These are phyloP conservation scores for Fusarium tanahbumbuense DNA, from an alignment of 2,329 filamentous ascomycete genomes.

Conservation along the genomic window DNA sequence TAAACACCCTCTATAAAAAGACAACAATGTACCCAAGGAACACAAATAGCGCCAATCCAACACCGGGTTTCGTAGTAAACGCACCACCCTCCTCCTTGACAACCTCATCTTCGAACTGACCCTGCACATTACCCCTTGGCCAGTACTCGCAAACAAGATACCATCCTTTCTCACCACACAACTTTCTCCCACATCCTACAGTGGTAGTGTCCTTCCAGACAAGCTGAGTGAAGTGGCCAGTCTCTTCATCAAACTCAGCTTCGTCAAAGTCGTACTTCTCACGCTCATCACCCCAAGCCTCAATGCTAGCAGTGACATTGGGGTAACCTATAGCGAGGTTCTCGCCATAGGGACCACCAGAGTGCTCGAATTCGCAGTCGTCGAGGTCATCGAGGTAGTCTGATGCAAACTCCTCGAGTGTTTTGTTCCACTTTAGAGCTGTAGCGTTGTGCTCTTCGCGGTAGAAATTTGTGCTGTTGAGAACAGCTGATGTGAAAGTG, in stretches of 20 bases:
- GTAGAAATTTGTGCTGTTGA: conserved; percentile 75
- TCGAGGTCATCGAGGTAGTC: conserved; percentile 58
- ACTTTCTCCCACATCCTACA: conserved; percentile 65
- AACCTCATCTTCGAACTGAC: conserved; percentile 58
- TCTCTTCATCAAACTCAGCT: conserved; percentile 67
- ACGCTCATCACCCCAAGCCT: conserved; percentile 70
- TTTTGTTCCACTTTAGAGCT: conserved; percentile 72
- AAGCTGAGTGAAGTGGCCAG: conserved; percentile 79
- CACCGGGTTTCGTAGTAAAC: conserved; percentile 19
- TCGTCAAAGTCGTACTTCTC: conserved; percentile 67
- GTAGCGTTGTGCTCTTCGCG: conserved; percentile 71
- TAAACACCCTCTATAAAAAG: conserved; percentile 9
- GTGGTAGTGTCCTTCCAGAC: conserved; percentile 74
- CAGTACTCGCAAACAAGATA: conserved; percentile 78
- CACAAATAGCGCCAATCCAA: conserved; percentile 31
- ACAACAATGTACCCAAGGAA: conserved; percentile 34
- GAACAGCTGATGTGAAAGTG: conserved; percentile 64
- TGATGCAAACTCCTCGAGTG: conserved; percentile 66
- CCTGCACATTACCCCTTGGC: conserved; percentile 72
- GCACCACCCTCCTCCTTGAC: conserved; percentile 33
- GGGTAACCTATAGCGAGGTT: conserved; percentile 77
- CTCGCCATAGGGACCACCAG: conserved; percentile 75
- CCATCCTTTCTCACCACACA: conserved; percentile 65
- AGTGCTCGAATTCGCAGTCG: conserved; percentile 65
- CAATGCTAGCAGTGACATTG: conserved; percentile 69